phyloP scores from a whole-genome alignment of 148 eudicot genomes.

The Camellia sinensis region DNA sequence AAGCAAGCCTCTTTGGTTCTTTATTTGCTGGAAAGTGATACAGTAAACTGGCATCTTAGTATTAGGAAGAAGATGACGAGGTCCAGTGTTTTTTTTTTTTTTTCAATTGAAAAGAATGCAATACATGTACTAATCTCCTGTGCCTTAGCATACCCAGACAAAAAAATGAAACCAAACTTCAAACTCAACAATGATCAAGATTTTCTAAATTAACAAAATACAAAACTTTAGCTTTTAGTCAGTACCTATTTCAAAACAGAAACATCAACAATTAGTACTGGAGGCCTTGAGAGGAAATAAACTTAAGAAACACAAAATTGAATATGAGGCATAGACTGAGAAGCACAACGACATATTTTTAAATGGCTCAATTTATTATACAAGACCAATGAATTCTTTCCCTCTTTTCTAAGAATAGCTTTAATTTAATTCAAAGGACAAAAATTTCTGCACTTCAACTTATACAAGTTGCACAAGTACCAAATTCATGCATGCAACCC shows the following conservation, averaged over 20 bases:
- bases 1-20: constrained; percentile 40
- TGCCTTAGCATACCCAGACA: background rate
- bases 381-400: background rate
- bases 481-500: background rate
- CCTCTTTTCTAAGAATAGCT: background rate
- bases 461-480: background rate
- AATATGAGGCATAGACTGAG: background rate
- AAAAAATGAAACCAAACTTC: background rate
- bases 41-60: background rate
- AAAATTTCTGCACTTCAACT: background rate
- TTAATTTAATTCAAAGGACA: background rate
- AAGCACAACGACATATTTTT: background rate
- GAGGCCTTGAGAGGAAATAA: background rate
- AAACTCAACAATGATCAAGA: background rate
- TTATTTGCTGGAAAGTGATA: constrained; percentile 34
- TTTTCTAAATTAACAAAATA: background rate
- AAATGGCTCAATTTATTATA: background rate
- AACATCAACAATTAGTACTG: background rate
- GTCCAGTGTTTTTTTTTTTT: background rate
- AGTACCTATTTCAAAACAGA: background rate
- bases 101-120: background rate
- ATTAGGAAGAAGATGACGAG: background rate
- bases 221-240: background rate
- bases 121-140: background rate
- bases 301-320: background rate